Evolutionary conservation across 352 stramenopile species (phyloP), one percentile per base, ranked within the genome.

Genomic region (Globisporangium camurandrum): DNA sequence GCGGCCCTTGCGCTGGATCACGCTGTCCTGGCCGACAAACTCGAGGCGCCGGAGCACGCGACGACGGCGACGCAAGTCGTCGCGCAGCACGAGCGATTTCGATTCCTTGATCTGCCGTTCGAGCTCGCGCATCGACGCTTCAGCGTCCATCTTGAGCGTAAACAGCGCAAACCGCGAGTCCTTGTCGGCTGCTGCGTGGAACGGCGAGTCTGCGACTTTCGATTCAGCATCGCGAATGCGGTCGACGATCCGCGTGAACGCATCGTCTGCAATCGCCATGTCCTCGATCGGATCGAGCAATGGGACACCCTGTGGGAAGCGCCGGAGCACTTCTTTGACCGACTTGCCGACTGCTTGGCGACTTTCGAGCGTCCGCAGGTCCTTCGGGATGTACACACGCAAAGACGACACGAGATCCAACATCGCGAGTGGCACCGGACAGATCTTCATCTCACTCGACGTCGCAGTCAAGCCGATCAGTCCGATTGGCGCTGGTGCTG

Each of bases 1-100:
- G 40, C 96, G 84, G 30, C 97, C 97, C 75, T 99, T 99, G n/a
- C 96, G 93, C 66, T 98, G 93, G 60, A 99, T 98, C 37, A 99
- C 95, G 16, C 86, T 84, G 24, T 97, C 86, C 39, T 84, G 82
- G 64, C 98, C 90, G 4, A 99, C 93, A 68, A 99, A 97, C 31
- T 97, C 96, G 10, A 99, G 71, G 34, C 95, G 76, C 20, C 95
- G 91, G 36, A 99, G 75, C 24, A 99, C 95, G 46, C 91, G 74
- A 53, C 98, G 97, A 61, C 98, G 98, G 36, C 95, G 90, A 50
- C 93, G 88, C 44, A 98, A 64, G 38, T 96, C 86, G 39, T 97
- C 96, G 50, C 97, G 96, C 77, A 99, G 89, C 17, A 98, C 93
- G 38, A 99, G 87, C 4, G 80, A 95, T 75, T 99, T 95, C 40